Base-by-base conservation (phyloP, 805 yeast species). In the Candida coleopterorum region DNA sequence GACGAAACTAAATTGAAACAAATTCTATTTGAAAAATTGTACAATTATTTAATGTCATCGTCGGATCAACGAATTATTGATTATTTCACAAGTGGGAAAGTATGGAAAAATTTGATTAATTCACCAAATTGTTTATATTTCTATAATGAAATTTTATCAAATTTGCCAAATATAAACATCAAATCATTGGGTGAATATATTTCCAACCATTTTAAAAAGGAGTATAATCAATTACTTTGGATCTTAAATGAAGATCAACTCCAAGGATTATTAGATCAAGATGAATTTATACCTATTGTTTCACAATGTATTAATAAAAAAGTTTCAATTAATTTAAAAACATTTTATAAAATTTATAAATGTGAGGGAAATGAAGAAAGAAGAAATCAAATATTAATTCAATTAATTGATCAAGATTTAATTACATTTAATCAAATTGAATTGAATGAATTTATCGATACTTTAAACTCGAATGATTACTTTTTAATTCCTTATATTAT, bases 171-270 rank as follows among this genome's bases (percentile, higher is more conserved):
- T 12, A 12, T 21, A 8, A 16, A 29, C 6, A 12, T 9, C 6
- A 14, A 10, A 8, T n/a, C 16, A 20, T 22, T 39, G 4, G 31
- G 35, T 18, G 15, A 23, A 18, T 35, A 18, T 18, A 20, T 39
- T 9, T 26, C 26, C 17, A 23, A 25, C 3, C 17, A 23, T 36
- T 20, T 9, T n/a, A 6, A 2, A 15, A 17, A 14, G 30, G 12
- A 21, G 12, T 25, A 26, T 20, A 25, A 16, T 9, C 12, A 23
- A 8, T 29, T 35, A 11, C 27, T 35, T 21, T 41, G 44, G 44
- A 27, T 35, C 10, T 16, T 41, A 27, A 20, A 24, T 7, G 46
- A 48, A 21, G 48, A 42, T 3, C 56, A 57, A 38, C 44, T 22
- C 29, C 25, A 2, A n/a, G 12, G 7, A 21, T 23, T 39, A 17